These are phyloP conservation scores for Torrubiellomyces zombiae DNA, from an alignment of 2,329 filamentous ascomycete species.

Conservation along the genomic window DNA sequence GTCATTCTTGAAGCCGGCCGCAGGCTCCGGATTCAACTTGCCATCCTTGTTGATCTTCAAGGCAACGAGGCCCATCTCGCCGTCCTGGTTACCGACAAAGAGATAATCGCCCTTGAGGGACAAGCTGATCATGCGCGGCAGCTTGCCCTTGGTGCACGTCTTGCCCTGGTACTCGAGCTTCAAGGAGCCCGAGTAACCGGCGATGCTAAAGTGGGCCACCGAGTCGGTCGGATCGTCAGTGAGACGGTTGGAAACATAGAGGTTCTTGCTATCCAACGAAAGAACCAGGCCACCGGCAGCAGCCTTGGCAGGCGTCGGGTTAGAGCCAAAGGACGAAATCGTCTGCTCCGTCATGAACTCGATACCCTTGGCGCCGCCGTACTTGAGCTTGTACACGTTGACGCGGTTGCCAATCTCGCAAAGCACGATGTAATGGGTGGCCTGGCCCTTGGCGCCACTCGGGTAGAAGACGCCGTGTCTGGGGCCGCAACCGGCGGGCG, in stretches of 20 bases:
- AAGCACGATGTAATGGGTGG: conserved; percentile 29
- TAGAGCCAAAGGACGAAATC: conserved; percentile 23
- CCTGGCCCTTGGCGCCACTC: conserved; percentile 10
- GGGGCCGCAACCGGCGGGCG: conserved; percentile 25
- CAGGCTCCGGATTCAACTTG: conserved; percentile 11
- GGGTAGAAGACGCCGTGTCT: conserved; percentile 33
- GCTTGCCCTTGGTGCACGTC: conserved; percentile 17
- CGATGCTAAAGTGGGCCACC: conserved; percentile 28
- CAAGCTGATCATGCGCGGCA: conserved; percentile 31
- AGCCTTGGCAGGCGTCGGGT: conserved; percentile 16
- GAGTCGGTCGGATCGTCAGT: conserved; percentile 27
- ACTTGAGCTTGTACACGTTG: conserved; percentile 23
- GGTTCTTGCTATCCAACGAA: conserved; percentile 21
- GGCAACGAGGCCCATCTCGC: conserved; percentile 21
- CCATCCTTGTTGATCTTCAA: conserved; percentile 13
- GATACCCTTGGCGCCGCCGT: conserved; percentile 17
- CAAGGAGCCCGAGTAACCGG: conserved; percentile 7
- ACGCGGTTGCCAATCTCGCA: conserved; percentile 30
- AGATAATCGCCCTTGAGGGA: conserved; percentile 18
- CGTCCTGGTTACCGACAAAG: conserved; percentile 31
- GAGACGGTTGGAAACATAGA: conserved; percentile 36
- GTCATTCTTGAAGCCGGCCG: conserved; percentile 10
- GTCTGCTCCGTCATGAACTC: conserved; percentile 18
- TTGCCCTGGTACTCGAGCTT: conserved; percentile 17
- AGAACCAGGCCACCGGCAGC: conserved; percentile 29